phyloP scores from a whole-genome alignment of 768 basidiomycete species.

The Gelatoporia subvermispora region DNA sequence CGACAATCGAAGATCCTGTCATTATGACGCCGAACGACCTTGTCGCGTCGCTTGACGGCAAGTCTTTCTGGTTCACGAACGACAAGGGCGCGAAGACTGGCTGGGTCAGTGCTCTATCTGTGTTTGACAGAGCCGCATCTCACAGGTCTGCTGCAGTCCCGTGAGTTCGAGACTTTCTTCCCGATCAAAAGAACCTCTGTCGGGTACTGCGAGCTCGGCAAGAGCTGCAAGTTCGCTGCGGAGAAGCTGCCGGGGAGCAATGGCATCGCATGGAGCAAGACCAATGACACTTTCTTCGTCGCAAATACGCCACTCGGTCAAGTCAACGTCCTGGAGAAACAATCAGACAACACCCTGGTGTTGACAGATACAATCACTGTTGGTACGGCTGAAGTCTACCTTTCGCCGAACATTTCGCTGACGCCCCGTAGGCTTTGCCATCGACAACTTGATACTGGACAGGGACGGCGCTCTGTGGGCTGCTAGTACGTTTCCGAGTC shows the following conservation, averaged over 20 bases:
- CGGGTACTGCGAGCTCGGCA: constrained; percentile 56
- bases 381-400: constrained; percentile 32
- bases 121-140: no score
- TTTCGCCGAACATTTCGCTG: neutral
- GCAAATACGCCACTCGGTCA: constrained; percentile 38
- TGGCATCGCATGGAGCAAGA: constrained; percentile 43
- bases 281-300: constrained; percentile 57
- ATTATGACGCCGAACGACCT: constrained; percentile 69
- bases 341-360: constrained; percentile 54
- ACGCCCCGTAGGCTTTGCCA: constrained; percentile 33
- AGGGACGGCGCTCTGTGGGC: constrained; percentile 57
- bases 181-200: constrained; percentile 36
- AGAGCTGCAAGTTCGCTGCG: constrained; percentile 58
- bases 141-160: constrained; percentile 31
- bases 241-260: constrained; percentile 49
- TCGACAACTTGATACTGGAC: constrained; percentile 65
- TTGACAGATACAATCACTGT: constrained; percentile 47
- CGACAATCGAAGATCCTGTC: constrained; percentile 50
- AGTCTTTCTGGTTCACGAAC: constrained; percentile 68
- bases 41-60: constrained; percentile 58
- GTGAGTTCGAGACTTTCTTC: neutral
- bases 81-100: constrained; percentile 54
- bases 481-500: constrained; percentile 39
- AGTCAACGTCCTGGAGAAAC: constrained; percentile 51
- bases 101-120: neutral